A percentile compares a stretch with the other conserved stretches of the same genome.
phyloP scores from a whole-genome alignment of 2,329 filamentous ascomycete species.

The Cladophialophora chaetospira region DNA sequence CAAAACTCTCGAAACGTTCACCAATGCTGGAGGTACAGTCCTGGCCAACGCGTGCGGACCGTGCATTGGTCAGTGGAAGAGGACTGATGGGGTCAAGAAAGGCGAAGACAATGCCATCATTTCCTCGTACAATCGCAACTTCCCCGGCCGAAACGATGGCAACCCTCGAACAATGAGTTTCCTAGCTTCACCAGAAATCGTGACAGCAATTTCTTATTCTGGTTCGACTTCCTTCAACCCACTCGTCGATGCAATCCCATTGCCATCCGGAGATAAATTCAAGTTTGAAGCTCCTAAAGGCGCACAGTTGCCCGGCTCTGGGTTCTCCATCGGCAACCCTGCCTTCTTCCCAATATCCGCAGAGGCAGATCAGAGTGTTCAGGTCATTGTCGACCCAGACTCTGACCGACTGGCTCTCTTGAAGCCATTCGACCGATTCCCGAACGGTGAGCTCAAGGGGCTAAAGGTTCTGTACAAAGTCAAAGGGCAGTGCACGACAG shows the following conservation, averaged over 20 bases:
- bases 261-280: constrained; percentile 79
- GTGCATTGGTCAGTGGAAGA: constrained; percentile 86
- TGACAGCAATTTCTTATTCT: constrained; percentile 93
- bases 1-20: constrained; percentile 81
- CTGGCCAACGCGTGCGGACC: constrained; percentile 94
- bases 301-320: constrained; percentile 63
- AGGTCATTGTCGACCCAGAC: constrained; percentile 79
- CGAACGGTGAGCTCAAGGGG: constrained; percentile 69
- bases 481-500: constrained; percentile 96
- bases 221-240: constrained; percentile 96
- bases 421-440: constrained; percentile 87
- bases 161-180: constrained; percentile 99
- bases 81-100: constrained; percentile 81
- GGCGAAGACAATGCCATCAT: constrained; percentile 91
- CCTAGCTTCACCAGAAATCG: constrained; percentile 91
- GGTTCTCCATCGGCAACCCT: constrained; percentile 79
- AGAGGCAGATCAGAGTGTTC: constrained; percentile 67
- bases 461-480: constrained; percentile 94
- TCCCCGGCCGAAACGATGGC: constrained; percentile 93
- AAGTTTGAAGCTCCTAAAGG: constrained; percentile 75
- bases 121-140: constrained; percentile 98
- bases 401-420: constrained; percentile 88
- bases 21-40: constrained; percentile 80
- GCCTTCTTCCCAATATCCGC: constrained; percentile 73
- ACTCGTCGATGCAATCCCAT: constrained; percentile 79